phyloP scores from a whole-genome alignment of 2,329 filamentous ascomycete species.

The Fusarium xylarioides region DNA sequence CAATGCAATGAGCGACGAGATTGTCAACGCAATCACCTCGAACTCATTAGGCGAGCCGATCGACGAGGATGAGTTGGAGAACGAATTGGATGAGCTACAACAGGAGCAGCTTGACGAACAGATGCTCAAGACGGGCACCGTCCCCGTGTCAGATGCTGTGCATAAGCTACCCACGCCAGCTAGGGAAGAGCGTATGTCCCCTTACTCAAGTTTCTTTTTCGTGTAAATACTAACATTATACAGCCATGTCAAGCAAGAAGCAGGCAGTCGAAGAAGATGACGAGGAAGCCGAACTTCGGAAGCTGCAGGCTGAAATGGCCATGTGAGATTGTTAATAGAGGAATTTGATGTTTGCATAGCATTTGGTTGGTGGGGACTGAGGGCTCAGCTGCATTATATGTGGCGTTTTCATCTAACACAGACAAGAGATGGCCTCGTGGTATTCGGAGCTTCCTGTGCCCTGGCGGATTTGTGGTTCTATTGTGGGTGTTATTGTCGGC shows the following conservation, averaged over 20 bases:
- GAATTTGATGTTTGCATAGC: constrained; percentile 37
- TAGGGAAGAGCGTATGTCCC: constrained; percentile 76
- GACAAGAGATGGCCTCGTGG: constrained; percentile 30
- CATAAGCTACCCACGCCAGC: constrained; percentile 79
- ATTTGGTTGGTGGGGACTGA: constrained; percentile 33
- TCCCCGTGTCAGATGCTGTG: constrained; percentile 82
- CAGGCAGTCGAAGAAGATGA: constrained; percentile 80
- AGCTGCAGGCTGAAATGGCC: constrained; percentile 95
- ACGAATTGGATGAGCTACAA: constrained; percentile 85
- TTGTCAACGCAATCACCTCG: constrained; percentile 83
- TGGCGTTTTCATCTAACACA: constrained; percentile 12
- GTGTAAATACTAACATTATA: constrained; percentile 20
- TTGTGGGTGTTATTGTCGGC: constrained; percentile 44
- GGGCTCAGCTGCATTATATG: constrained; percentile 13
- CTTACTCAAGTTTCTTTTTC: neutral
- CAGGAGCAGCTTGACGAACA: constrained; percentile 93
- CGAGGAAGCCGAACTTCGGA: constrained; percentile 93
- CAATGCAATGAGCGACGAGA: constrained; percentile 92
- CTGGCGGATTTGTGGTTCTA: constrained; percentile 33
- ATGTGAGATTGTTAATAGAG: constrained; percentile 66
- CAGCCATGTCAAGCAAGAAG: constrained; percentile 48
- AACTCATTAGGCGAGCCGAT: constrained; percentile 72
- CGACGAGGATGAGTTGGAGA: constrained; percentile 88
- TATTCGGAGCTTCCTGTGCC: constrained; percentile 22
- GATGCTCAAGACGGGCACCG: constrained; percentile 88